Percentiles rank a stretch among this genome's conserved stretches.
Evolutionary conservation across 2,329 filamentous ascomycete species (phyloP).

Genomic region (Leptographium galeiforme): DNA sequence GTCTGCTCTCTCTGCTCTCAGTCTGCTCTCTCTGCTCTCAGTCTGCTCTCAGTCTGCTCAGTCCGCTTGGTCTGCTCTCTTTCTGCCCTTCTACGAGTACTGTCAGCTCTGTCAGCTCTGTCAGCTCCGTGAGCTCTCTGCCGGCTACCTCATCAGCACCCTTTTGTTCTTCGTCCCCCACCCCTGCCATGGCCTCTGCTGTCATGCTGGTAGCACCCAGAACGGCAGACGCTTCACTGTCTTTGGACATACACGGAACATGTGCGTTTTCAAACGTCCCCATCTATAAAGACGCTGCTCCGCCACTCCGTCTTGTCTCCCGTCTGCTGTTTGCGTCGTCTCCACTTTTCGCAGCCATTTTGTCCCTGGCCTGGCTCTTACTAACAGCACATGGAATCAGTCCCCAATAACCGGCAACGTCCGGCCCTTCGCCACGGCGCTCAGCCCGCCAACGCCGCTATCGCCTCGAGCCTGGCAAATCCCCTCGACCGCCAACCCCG

Average conservation of each 20-base stretch:
- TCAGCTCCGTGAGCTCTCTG: background rate
- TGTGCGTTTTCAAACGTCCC: background rate
- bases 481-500: slow-evolving; percentile 13
- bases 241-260: background rate
- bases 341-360: background rate
- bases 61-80: background rate
- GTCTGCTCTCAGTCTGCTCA: background rate
- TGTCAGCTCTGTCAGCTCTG: background rate
- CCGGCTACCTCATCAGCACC: no score
- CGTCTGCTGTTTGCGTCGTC: background rate
- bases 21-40: background rate
- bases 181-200: background rate
- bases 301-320: background rate
- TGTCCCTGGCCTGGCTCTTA: background rate
- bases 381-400: background rate
- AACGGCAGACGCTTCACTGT: background rate
- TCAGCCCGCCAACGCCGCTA: slow-evolving; percentile 11
- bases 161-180: background rate
- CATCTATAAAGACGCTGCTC: background rate
- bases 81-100: background rate
- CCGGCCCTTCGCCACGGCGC: background rate
- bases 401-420: background rate
- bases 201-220: background rate
- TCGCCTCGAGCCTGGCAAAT: slow-evolving; percentile 16
- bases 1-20: background rate